phyloP scores from a whole-genome alignment of 805 yeast species.

The Pichia phayaonensis region DNA sequence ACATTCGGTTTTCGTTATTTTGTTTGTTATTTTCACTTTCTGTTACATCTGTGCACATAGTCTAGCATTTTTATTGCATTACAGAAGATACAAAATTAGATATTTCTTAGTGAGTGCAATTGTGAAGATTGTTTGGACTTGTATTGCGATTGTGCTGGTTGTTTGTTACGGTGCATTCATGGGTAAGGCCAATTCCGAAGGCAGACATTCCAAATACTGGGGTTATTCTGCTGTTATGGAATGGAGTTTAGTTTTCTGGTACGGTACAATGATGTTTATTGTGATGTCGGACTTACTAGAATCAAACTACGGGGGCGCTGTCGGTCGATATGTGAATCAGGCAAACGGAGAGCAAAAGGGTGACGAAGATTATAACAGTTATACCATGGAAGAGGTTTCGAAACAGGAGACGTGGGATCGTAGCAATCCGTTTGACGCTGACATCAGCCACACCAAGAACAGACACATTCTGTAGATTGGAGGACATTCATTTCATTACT shows the following conservation, averaged over 20 bases:
- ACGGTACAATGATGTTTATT: constrained; percentile 58
- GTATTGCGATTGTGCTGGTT: constrained; percentile 60
- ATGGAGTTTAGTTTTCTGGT: constrained; percentile 85
- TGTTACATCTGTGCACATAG: constrained; percentile 32
- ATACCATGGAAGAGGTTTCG: neutral
- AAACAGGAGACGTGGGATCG: constrained; percentile 1
- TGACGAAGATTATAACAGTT: neutral
- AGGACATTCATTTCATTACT: neutral
- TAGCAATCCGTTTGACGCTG: neutral
- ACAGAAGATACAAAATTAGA: constrained; percentile 16
- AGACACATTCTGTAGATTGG: neutral
- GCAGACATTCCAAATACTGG: constrained; percentile 29
- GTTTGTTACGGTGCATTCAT: constrained; percentile 48
- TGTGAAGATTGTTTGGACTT: constrained; percentile 58
- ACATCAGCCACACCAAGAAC: neutral
- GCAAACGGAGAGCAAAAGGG: neutral
- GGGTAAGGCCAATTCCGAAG: constrained; percentile 15
- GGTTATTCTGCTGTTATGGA: constrained; percentile 62
- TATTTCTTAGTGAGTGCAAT: constrained; percentile 38
- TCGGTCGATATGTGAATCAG: constrained; percentile 3
- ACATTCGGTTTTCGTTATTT: constrained; percentile 60
- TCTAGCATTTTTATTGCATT: constrained; percentile 13
- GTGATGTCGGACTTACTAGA: constrained; percentile 56
- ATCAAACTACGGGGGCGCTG: constrained; percentile 13
- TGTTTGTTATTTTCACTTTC: constrained; percentile 65